Conservation (phyloP, 202 grass and related monocot genomes). For the Carex sylvatica region DNA sequence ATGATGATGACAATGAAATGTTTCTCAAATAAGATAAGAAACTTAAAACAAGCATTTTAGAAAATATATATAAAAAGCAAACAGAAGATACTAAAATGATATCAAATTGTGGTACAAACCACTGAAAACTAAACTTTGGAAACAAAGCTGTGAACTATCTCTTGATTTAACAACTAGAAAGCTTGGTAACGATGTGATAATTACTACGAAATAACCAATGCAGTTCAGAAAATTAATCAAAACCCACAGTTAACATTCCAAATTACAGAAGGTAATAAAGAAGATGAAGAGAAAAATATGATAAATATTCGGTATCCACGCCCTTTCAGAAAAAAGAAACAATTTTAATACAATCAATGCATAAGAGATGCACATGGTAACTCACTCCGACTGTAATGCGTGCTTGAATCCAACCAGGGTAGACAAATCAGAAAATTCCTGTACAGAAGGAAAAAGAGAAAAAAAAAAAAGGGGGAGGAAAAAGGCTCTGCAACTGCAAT, state of each 20-base stretch:
- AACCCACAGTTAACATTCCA: background rate
- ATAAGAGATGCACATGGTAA: background rate
- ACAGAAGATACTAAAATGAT: background rate
- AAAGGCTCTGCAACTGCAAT: background rate
- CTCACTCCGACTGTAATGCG: background rate
- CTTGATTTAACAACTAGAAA: background rate
- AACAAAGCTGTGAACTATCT: background rate
- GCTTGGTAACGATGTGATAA: background rate
- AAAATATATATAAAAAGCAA: background rate
- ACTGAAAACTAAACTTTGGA: background rate
- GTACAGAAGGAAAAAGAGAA: slow-evolving; percentile 6
- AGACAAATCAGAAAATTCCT: slow-evolving; percentile 13
- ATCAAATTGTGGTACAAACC: background rate
- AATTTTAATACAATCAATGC: background rate
- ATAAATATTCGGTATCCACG: background rate
- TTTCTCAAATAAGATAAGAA: background rate
- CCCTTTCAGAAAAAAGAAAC: background rate
- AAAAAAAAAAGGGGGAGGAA: background rate
- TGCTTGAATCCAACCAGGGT: slow-evolving; percentile 15
- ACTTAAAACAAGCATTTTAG: background rate
- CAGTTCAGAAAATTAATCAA: background rate
- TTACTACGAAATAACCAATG: background rate
- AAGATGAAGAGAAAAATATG: background rate
- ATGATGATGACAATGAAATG: background rate
- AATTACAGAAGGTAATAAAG: background rate